Base-by-base conservation (phyloP, 495 filamentous ascomycete genomes). In the Penicillium macrosclerotiorum region DNA sequence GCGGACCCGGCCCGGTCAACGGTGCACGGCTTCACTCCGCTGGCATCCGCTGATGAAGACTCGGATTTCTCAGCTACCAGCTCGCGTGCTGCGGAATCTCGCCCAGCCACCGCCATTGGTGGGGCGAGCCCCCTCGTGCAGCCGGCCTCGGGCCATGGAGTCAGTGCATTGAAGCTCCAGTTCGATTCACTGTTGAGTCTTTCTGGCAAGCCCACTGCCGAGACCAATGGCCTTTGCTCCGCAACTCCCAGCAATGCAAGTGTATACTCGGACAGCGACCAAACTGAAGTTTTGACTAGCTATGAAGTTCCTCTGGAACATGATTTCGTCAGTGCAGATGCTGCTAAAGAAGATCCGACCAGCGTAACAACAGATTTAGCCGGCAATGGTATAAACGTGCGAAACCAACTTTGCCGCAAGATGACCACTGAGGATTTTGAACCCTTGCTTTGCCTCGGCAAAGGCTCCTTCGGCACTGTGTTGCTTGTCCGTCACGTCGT, bases 381-480 rank as follows among this genome's bases (percentile, higher is more conserved):
- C 9, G 34, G 47, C 6, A 55, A 37, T 44, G 55, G 45, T 9
- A 37, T 45, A 12, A 64, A 69, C 38, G 44, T 70, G 39, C 64
- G 71, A 37, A 67, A 60, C 38, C 65, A 74, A 44, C 50, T 79
- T 27, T 73, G 69, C 51, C 82, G 85, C 38, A 96, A 97, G 68
- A 95, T 97, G 88, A 85, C 85, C 12, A 83, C 91, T 8, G 79
- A 82, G 1, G 94, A 98, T 62, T 98, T 98, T 60, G 83, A 92
- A 51, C 81, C 86, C 25, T 64, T 98, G n/a, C 84, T 88, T n/a
- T 96, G 92, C 62, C 82, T 98, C 26, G 93, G 93, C 20, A 98
- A 97, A 60, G 93, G 93, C 48, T 88, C 91, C 3, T 98, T 89
- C 62, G 93, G 93, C 14, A 96, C 90, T 2, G 93, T 98, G 11